Evolutionary conservation across 208 protist species (phyloP).

Genomic region (Leptomonas seymouri): DNA sequence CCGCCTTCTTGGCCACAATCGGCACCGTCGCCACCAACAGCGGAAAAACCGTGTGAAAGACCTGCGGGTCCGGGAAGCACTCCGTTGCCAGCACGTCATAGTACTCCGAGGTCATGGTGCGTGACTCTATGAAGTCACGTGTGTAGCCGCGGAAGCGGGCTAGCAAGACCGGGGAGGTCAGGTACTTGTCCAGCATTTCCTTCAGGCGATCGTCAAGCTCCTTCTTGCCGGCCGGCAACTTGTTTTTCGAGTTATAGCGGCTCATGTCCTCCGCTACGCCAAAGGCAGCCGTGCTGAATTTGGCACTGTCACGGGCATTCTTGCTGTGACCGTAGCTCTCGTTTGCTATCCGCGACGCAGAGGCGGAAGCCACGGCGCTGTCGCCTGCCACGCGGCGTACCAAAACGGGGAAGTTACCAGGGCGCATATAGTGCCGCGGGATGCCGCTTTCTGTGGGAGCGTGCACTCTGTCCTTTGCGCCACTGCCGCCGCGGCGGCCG

Average conservation of each 20-base stretch:
- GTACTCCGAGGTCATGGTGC: slow-evolving; percentile 68
- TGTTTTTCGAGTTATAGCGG: slow-evolving; percentile 43
- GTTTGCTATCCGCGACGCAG: not conserved
- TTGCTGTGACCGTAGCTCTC: slow-evolving; percentile 4
- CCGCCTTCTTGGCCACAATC: slow-evolving; percentile 39
- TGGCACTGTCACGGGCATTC: not conserved
- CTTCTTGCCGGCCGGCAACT: slow-evolving; percentile 33
- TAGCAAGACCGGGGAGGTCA: slow-evolving; percentile 39
- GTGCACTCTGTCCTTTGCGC: slow-evolving; percentile 26
- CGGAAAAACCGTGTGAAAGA: slow-evolving; percentile 72
- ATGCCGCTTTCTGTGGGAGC: slow-evolving; percentile 46
- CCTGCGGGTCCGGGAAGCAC: slow-evolving; percentile 49
- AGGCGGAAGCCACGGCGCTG: not conserved
- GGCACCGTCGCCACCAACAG: slow-evolving; percentile 78
- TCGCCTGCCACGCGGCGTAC: slow-evolving; percentile 1
- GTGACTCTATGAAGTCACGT: slow-evolving; percentile 63
- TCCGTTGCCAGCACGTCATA: slow-evolving; percentile 55
- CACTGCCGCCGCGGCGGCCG: slow-evolving; percentile 23
- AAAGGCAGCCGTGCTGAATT: slow-evolving; percentile 36
- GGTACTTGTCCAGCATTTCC: slow-evolving; percentile 40
- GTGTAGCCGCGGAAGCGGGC: slow-evolving; percentile 58
- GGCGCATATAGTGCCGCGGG: slow-evolving; percentile 46
- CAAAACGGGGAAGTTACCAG: slow-evolving; percentile 15
- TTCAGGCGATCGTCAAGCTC: slow-evolving; percentile 51
- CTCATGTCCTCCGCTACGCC: slow-evolving; percentile 45